Evolutionary conservation across 495 filamentous ascomycete species (phyloP).

Genomic region (Stereocaulon alpinum): DNA sequence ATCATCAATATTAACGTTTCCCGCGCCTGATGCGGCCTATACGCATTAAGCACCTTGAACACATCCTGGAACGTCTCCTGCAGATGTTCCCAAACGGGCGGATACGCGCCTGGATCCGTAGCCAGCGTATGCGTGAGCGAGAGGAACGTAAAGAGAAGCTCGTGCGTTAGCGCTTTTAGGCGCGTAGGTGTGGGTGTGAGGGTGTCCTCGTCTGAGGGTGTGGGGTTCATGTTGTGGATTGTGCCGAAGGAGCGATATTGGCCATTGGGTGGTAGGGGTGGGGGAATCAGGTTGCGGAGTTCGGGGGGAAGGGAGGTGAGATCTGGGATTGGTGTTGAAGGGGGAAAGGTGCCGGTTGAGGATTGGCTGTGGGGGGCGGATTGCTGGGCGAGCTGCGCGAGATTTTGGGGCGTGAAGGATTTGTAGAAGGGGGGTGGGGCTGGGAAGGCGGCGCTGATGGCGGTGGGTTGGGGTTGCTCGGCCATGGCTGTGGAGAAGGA

Average conservation of each 20-base stretch:
- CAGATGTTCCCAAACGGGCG: slow-evolving; percentile 64
- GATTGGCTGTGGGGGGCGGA: slow-evolving; percentile 35
- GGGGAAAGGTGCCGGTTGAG: slow-evolving; percentile 20
- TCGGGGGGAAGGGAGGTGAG: slow-evolving; percentile 57
- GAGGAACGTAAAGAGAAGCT: slow-evolving; percentile 73
- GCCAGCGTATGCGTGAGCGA: slow-evolving; percentile 64
- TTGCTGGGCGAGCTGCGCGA: slow-evolving; percentile 50
- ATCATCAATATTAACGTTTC: slow-evolving; percentile 85
- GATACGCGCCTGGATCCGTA: slow-evolving; percentile 47
- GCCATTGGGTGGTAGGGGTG: slow-evolving; percentile 57
- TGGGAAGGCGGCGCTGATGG: slow-evolving; percentile 58
- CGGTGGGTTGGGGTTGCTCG: slow-evolving; percentile 37
- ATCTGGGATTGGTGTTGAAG: slow-evolving; percentile 20
- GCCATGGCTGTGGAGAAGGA: slow-evolving; percentile 32
- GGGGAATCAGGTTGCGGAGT: slow-evolving; percentile 71
- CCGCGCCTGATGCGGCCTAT: slow-evolving; percentile 88
- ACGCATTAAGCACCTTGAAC: slow-evolving; percentile 84
- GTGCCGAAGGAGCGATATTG: slow-evolving; percentile 68
- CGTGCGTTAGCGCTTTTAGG: slow-evolving; percentile 69
- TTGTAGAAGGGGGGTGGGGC: slow-evolving; percentile 85
- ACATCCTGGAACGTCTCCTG: slow-evolving; percentile 74
- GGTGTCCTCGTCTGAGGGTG: slow-evolving; percentile 54
- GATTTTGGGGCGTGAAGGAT: slow-evolving; percentile 70
- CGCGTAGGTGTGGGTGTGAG: slow-evolving; percentile 45
- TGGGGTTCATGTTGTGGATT: slow-evolving; percentile 50